These are phyloP conservation scores for Hydnomerulius pinastri DNA, from an alignment of 768 basidiomycete species.

Conservation along the genomic window DNA sequence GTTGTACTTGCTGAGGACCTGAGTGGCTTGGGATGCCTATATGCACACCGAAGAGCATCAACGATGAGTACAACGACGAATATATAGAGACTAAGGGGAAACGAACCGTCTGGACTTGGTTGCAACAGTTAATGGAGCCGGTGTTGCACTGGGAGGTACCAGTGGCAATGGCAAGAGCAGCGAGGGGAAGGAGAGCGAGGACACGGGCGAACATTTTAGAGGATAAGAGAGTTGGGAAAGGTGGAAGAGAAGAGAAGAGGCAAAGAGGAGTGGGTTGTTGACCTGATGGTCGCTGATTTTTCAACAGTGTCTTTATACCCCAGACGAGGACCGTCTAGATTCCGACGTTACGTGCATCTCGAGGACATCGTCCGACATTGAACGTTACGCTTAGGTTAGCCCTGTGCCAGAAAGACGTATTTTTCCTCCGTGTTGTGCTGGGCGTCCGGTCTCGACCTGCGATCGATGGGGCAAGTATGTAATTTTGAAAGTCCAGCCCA, in stretches of 20 bases:
- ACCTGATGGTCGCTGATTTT: neutral
- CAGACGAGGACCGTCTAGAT: neutral
- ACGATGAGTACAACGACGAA: accelerated
- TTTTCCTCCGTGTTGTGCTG: too few species aligned
- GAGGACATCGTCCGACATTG: neutral
- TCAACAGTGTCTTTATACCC: conserved; percentile 12
- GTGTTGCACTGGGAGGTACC: conserved; percentile 15
- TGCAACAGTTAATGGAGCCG: conserved; percentile 9
- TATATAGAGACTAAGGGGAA: too few species aligned
- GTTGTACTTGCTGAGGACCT: neutral
- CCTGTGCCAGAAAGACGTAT: too few species aligned
- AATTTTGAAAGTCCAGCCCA: too few species aligned
- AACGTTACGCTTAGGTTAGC: too few species aligned
- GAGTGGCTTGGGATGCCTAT: neutral
- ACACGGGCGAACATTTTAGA: conserved; percentile 18
- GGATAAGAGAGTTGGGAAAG: neutral
- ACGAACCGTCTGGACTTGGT: conserved; percentile 5
- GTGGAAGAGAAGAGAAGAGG: too few species aligned
- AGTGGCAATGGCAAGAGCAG: conserved; percentile 10
- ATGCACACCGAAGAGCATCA: neutral
- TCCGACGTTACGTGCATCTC: neutral
- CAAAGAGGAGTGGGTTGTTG: neutral
- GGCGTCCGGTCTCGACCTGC: too few species aligned
- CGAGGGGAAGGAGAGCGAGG: conserved; percentile 19
- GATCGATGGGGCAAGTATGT: too few species aligned